Evolutionary conservation across 2,329 filamentous ascomycete species (phyloP).

Genomic region (Tolypocladium paradoxum): DNA sequence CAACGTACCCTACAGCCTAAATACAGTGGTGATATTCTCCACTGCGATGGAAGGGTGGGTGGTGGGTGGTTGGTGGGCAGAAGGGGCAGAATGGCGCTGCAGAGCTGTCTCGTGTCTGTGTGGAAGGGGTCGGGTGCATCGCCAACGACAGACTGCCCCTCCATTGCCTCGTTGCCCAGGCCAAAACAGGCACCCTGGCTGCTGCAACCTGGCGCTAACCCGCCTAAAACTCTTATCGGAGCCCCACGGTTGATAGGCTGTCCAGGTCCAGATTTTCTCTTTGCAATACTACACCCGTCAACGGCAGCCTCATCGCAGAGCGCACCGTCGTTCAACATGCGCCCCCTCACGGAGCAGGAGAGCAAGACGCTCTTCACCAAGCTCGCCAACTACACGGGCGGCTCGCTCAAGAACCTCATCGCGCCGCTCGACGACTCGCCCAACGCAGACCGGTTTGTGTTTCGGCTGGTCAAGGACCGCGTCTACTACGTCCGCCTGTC

Average conservation of each 20-base stretch:
- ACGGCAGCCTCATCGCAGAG: background rate
- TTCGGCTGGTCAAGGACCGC: constrained; percentile 69
- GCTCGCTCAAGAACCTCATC: constrained; percentile 76
- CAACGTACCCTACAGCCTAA: background rate
- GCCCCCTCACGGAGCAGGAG: constrained; percentile 69
- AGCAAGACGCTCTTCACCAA: constrained; percentile 80
- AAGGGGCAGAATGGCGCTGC: background rate
- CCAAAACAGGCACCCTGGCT: background rate
- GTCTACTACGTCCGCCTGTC: constrained; percentile 90
- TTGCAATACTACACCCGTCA: background rate
- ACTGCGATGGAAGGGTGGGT: background rate
- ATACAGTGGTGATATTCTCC: background rate
- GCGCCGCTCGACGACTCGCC: constrained; percentile 57
- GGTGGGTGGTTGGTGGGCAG: background rate
- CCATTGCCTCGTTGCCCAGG: background rate
- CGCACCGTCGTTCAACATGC: constrained; percentile 43
- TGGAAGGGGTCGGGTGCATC: background rate
- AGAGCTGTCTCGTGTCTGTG: background rate
- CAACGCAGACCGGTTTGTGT: constrained; percentile 70
- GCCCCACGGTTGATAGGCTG: background rate
- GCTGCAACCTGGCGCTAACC: background rate
- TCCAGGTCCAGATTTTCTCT: background rate
- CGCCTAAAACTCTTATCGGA: background rate
- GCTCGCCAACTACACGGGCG: constrained; percentile 86
- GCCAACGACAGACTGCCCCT: background rate